Percentiles rank a stretch among this genome's conserved stretches.
Evolutionary conservation across 345 rosid species (phyloP).

Genomic region (Citrus mangshanensis): DNA sequence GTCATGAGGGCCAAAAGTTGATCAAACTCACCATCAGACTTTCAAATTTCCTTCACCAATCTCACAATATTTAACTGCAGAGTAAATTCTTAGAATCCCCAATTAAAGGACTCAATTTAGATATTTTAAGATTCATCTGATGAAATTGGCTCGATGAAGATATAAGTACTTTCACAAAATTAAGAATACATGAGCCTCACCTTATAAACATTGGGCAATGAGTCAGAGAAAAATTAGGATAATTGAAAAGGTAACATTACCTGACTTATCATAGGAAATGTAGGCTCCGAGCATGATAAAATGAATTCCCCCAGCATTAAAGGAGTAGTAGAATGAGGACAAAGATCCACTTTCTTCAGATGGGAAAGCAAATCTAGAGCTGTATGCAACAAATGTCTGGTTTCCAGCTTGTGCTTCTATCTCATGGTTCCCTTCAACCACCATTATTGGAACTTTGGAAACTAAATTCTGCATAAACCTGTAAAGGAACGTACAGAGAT

Average conservation of each 20-base stretch:
- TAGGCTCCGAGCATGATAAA: conserved; percentile 88
- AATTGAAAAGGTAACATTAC: conserved; percentile 21
- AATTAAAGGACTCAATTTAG: not conserved
- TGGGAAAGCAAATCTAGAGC: conserved; percentile 42
- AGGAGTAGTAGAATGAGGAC: conserved; percentile 54
- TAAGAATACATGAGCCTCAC: not conserved
- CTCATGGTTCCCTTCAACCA: conserved; percentile 45
- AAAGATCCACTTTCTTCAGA: conserved; percentile 34
- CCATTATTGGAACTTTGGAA: conserved; percentile 37
- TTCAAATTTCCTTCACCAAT: not conserved
- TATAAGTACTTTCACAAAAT: not conserved
- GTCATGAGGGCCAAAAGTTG: not conserved
- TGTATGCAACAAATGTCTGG: conserved; percentile 34
- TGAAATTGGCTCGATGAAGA: not conserved
- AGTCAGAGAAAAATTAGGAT: not conserved
- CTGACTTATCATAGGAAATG: conserved; percentile 54
- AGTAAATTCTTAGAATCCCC: not conserved
- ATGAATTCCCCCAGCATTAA: conserved; percentile 91
- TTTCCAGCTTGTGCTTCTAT: conserved; percentile 32
- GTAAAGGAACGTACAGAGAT: not conserved
- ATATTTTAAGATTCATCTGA: not conserved
- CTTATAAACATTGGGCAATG: not conserved
- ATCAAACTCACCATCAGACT: not conserved
- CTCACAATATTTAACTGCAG: not conserved
- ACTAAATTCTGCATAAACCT: conserved; percentile 34